Base-by-base conservation (phyloP, 345 rosid genomes). In the Euphorbia tirucalli region DNA sequence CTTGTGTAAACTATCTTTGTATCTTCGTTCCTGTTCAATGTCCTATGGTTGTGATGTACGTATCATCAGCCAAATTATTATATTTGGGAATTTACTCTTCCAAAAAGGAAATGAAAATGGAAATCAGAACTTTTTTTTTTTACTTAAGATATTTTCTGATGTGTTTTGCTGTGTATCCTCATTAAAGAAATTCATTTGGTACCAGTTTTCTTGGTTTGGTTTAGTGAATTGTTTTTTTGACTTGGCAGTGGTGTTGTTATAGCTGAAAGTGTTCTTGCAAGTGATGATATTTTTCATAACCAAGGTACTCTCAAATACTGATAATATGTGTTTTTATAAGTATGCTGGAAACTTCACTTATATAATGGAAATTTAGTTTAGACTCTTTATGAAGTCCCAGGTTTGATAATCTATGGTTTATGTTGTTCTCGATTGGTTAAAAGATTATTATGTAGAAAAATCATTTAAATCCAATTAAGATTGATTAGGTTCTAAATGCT, bases 241-340 rank as follows among this genome's bases (percentile, higher is more conserved):
- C 69, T 83, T 78, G 81, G 86, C 90, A 94, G 99, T 84, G 97
- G 98, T 75, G 97, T 89, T 74, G 93, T 90, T 79, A 94, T 94
- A 68, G 97, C 98, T 39, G 97, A 92, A 85, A 89, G 97, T 60
- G 75, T 92, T 85, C 90, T 94, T 41, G 71, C 84, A 54, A 82
- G 77, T 68, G 83, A 79, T 63, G 76, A 73, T 52, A 71, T 85
- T 75, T 87, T 88, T 60, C 82, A 70, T 32, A 66, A 61, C 66
- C 71, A 71, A 28, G 82, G 82, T 79, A 78, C 13, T 57, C 10
- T 22, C 37, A 66, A 32, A 57, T 48, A 9, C 66, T 35, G 5
- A 44, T 56, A 19, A 11, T 18, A n/a, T 70, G 30, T 18, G n/a
- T 64, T 28, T 25, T 43, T 22, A 5, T 2, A n/a, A n/a, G 7